Evolutionary conservation across 495 filamentous ascomycete species (phyloP).

Genomic region (Annulohypoxylon maeteangense): DNA sequence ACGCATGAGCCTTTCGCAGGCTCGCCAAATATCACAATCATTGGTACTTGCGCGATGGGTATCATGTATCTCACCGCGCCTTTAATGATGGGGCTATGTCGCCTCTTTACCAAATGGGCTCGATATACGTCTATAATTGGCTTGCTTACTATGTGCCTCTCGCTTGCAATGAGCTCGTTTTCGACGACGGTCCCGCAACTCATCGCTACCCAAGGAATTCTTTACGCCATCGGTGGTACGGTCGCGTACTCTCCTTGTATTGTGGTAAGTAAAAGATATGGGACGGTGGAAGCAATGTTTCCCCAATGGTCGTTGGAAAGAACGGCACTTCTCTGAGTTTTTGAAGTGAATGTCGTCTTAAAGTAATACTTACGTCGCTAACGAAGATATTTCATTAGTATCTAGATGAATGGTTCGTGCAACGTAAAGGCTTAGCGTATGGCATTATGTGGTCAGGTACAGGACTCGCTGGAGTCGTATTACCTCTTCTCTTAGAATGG

Average conservation of each 20-base stretch:
- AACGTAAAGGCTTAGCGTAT: slow-evolving; percentile 60
- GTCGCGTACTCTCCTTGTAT: slow-evolving; percentile 57
- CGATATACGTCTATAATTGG: slow-evolving; percentile 50
- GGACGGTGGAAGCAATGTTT: not conserved
- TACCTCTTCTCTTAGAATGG: slow-evolving; percentile 59
- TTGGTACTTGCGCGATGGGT: slow-evolving; percentile 50
- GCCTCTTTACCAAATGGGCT: slow-evolving; percentile 44
- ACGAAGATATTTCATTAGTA: slow-evolving; percentile 37
- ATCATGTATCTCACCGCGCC: slow-evolving; percentile 61
- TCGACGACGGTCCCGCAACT: slow-evolving; percentile 49
- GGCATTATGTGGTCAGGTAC: slow-evolving; percentile 65
- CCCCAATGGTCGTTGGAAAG: not conserved
- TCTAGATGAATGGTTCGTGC: slow-evolving; percentile 64
- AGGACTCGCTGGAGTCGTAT: slow-evolving; percentile 51
- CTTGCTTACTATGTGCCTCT: slow-evolving; percentile 44
- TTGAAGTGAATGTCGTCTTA: not conserved
- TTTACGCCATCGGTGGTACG: slow-evolving; percentile 57
- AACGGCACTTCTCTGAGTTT: not conserved
- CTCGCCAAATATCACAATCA: slow-evolving; percentile 42
- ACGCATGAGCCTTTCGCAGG: slow-evolving; percentile 58
- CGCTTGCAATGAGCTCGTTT: slow-evolving; percentile 53
- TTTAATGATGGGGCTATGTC: slow-evolving; percentile 49
- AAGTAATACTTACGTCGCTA: slow-evolving; percentile 3
- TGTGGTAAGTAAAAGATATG: slow-evolving; percentile 30
- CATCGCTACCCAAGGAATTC: slow-evolving; percentile 57